phyloP scores from a whole-genome alignment of 495 filamentous ascomycete species.

The Podospora bellae-mahoneyi region DNA sequence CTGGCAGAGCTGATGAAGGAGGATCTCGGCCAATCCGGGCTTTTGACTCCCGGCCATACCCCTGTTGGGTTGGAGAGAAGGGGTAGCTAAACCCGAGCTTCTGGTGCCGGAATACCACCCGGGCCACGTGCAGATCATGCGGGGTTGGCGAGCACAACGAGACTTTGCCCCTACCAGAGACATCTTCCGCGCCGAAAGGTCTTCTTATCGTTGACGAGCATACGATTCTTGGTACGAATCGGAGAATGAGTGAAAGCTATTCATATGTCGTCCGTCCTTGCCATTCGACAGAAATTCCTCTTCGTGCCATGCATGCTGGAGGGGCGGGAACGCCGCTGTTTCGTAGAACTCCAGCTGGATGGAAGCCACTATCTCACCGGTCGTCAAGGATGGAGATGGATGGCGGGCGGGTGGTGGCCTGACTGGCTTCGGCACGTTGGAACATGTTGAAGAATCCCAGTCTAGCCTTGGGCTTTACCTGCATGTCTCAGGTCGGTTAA shows the following conservation, averaged over 20 bases:
- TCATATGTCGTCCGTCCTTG: not conserved
- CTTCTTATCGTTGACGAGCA: not conserved
- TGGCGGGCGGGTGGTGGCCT: not conserved
- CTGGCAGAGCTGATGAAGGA: not conserved
- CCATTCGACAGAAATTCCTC: not conserved
- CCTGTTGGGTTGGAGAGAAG: not conserved
- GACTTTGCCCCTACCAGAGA: slow-evolving; percentile 5
- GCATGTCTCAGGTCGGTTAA: slow-evolving; percentile 19
- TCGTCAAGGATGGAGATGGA: not conserved
- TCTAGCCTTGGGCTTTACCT: slow-evolving; percentile 5
- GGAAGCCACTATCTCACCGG: slow-evolving; percentile 11
- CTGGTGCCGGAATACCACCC: slow-evolving; percentile 22
- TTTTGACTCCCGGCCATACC: not conserved
- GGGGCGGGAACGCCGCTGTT: slow-evolving; percentile 6
- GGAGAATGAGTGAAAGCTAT: not conserved
- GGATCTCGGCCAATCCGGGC: not conserved
- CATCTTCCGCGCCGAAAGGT: not conserved
- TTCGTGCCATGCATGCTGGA: not conserved
- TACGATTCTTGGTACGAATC: not conserved
- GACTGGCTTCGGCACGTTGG: not conserved
- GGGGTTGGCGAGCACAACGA: slow-evolving; percentile 17
- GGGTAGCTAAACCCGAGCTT: slow-evolving; percentile 10
- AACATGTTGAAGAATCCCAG: not conserved
- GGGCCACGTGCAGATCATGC: slow-evolving; percentile 28
- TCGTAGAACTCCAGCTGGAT: not conserved